phyloP scores from a whole-genome alignment of 2,329 filamentous ascomycete species.

The Corinectria fuckeliana region DNA sequence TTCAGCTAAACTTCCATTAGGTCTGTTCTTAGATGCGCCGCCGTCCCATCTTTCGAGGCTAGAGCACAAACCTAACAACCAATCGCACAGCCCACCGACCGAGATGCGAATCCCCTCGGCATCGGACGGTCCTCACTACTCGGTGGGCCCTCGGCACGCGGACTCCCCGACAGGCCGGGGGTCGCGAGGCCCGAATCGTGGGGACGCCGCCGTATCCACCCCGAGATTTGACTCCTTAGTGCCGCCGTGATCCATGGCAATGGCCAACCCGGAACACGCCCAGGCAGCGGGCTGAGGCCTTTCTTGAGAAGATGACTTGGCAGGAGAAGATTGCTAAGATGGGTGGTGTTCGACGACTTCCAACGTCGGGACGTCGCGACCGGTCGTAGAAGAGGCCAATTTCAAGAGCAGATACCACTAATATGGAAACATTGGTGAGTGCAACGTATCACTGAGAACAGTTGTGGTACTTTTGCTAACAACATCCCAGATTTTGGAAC shows the following conservation, averaged over 20 bases:
- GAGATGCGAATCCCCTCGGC: constrained; percentile 16
- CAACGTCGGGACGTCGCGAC: constrained; percentile 18
- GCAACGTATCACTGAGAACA: background rate
- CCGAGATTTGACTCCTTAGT: constrained; percentile 16
- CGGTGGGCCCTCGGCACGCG: background rate
- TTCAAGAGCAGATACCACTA: constrained; percentile 26
- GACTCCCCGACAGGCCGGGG: constrained; percentile 14
- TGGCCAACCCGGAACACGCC: constrained; percentile 20
- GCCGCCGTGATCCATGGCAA: constrained; percentile 19
- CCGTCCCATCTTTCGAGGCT: background rate
- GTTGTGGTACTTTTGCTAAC: background rate
- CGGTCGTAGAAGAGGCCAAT: constrained; percentile 22
- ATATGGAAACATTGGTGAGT: constrained; percentile 29
- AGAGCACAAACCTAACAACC: background rate
- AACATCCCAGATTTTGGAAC: constrained; percentile 33
- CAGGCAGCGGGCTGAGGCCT: constrained; percentile 19
- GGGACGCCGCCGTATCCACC: constrained; percentile 5
- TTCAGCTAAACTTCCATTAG: background rate
- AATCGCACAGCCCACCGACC: constrained; percentile 17
- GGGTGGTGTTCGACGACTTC: constrained; percentile 25
- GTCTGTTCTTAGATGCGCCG: background rate
- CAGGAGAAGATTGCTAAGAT: constrained; percentile 31
- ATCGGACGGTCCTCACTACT: background rate
- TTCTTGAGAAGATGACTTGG: constrained; percentile 28
- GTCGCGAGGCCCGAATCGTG: constrained; percentile 20